Evolutionary conservation across 2,329 filamentous ascomycete genomes (phyloP), one percentile per base, ranked within the genome.

Genomic region (Bretziella fagacearum): DNA sequence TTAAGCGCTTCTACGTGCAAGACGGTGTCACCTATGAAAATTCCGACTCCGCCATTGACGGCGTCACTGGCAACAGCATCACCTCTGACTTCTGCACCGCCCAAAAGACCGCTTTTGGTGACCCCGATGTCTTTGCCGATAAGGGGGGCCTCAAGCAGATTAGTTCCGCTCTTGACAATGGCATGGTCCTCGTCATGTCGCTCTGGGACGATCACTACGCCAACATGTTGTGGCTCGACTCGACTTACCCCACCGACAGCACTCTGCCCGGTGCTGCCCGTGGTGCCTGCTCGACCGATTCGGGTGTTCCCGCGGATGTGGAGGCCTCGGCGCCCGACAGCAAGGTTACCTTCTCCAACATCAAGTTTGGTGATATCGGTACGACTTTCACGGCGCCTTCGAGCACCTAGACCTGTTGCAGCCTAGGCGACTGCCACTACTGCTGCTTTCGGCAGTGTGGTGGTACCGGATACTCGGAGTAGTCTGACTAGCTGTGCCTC

Each of bases 171-270:
- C 61, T 81, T 33, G 57, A 59, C 4, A 55, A 66, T 26, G 75
- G 74, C 29, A 77, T 80, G 72, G 76, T 79, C 30, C 66, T 81
- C 11, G 75, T 79, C 54, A 68, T 81, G 66, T 69, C 65, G 20
- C 62, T 77, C 50, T 73, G 69, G 69, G 60, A 64, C 50, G 64
- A 67, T 52, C 71, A 81, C 62, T 61, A 63, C 72, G 56, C 41
- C 4, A 70, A 79, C 63, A 84, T 84, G 79, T 70, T 80, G 56
- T 84, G 81, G 81, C 71, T 85, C 55, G 80, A 84, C 65, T 73
- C 71, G 51, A n/a, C n/a, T n/a, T n/a, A n/a, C n/a, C n/a, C n/a
- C n/a, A n/a, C n/a, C n/a, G 71, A 65, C 58, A 80, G 72, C 65
- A 57, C 18, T 51, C 50, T 23, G 54, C 47, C 43, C 54, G 57